phyloP scores from a whole-genome alignment of 345 rosid species.

The Eucalyptus polyanthemos region DNA sequence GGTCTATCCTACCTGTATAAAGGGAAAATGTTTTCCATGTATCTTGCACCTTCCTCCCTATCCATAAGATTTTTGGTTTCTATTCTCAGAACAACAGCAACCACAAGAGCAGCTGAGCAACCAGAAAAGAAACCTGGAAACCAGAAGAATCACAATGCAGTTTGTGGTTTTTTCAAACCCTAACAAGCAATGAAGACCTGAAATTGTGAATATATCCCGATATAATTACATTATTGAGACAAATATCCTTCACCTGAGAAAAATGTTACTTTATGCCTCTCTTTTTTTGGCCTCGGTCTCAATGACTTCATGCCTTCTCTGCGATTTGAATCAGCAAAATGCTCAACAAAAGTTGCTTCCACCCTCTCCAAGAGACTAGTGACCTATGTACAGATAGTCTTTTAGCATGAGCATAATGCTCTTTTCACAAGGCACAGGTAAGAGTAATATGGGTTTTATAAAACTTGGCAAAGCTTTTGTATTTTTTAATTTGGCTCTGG shows the following conservation, averaged over 20 bases:
- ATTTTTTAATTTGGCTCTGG: neutral
- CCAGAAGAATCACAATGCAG: neutral
- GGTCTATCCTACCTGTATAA: conserved; percentile 46
- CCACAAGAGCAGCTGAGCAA: conserved; percentile 38
- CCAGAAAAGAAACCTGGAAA: conserved; percentile 58
- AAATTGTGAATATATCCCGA: neutral
- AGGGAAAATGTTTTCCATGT: conserved; percentile 61
- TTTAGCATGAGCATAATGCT: neutral
- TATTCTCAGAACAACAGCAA: conserved; percentile 44
- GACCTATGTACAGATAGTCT: conserved; percentile 12
- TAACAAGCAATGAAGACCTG: neutral
- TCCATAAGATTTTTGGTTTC: conserved; percentile 32
- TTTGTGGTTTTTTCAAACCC: neutral
- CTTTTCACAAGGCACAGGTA: neutral
- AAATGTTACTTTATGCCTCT: conserved; percentile 57
- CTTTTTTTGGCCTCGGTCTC: conserved; percentile 49
- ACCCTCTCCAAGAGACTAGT: conserved; percentile 45
- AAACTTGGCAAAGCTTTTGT: neutral
- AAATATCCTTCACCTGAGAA: conserved; percentile 27
- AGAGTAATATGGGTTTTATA: neutral
- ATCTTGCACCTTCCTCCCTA: conserved; percentile 25
- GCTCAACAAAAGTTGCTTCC: conserved; percentile 46
- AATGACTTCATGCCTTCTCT: conserved; percentile 47
- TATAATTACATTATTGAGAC: neutral
- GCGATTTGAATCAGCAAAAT: conserved; percentile 51